Evolutionary conservation across 2,329 filamentous ascomycete species (phyloP).

Genomic region (Aureobasidium sp.): DNA sequence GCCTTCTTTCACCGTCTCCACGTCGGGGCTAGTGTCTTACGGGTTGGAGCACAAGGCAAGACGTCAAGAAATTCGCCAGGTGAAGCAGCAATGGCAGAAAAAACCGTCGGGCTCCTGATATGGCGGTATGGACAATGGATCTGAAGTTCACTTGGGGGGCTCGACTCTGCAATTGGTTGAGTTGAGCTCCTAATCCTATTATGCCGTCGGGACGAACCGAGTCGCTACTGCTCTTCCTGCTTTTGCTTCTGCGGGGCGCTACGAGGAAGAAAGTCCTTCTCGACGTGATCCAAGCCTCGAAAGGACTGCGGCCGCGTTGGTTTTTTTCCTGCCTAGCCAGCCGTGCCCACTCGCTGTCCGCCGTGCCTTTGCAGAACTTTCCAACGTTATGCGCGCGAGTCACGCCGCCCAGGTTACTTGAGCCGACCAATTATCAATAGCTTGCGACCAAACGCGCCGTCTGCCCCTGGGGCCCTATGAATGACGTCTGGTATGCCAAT

Average conservation of each 20-base stretch:
- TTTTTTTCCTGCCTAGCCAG: neutral
- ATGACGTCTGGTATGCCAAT: neutral
- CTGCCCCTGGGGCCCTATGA: neutral
- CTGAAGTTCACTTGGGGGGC: constrained; percentile 11
- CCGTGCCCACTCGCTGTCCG: neutral
- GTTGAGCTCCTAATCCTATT: constrained; percentile 10
- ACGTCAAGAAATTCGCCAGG: neutral
- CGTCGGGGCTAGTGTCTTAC: neutral
- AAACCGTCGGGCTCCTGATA: constrained; percentile 12
- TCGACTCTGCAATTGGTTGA: constrained; percentile 13
- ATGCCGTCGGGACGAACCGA: constrained; percentile 11
- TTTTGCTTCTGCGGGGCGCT: constrained; percentile 11
- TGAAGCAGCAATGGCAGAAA: neutral
- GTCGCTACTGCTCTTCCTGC: constrained; percentile 5
- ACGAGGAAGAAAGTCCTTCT: neutral
- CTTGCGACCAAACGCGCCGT: constrained; percentile 4
- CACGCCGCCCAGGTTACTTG: neutral
- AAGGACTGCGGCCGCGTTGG: neutral
- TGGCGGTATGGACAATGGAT: constrained; percentile 4
- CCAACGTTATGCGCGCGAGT: constrained; percentile 10
- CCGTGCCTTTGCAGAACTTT: constrained; percentile 1
- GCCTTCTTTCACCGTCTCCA: constrained; percentile 10
- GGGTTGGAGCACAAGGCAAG: neutral
- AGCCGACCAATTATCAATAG: neutral
- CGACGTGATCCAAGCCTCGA: neutral